Base-by-base conservation (phyloP, 2,329 filamentous ascomycete genomes). In the Neopestalotiopsis sp. region DNA sequence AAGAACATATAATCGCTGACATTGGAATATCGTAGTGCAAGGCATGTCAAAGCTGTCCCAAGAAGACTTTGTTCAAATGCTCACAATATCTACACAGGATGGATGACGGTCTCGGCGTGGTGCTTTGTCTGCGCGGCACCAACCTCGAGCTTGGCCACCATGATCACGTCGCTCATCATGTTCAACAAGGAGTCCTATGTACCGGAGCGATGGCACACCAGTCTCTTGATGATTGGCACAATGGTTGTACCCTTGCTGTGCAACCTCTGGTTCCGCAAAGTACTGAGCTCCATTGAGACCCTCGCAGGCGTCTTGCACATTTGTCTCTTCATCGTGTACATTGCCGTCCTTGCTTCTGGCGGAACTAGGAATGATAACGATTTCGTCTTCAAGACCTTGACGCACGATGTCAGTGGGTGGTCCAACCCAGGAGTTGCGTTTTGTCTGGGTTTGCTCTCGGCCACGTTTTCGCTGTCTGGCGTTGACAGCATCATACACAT, bases 301-400 rank as follows among this genome's bases (percentile, higher is more conserved):
- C 24, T 64, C 20, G 61, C n/a, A 6, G 61, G 38, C 17, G 13
- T 64, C 61, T 20, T 64, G 38, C 61, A 64, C 61, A 49, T 64
- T n/a, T 45, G 38, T 24, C 42, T 64, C 40, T 64, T 64, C 38
- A 20, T 64, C n/a, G 61, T 53, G 12, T 64, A 28, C 42, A 64
- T 64, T 32, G 61, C 42, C 1, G 28, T 53, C 7, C 42, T 64
- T 17, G 38, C 42, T 4, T 34, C 61, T 7, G 40, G 38, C 13
- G 38, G n/a, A 20, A 20, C 38, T 2, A 45, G 34, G 14, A 49
- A 38, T 38, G 61, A 64, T 24, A 64, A 13, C 6, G 38, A 30
- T 32, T 64, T 64, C 61, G 42, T 45, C 14, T 64, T 45, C 61
- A 53, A 49, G 61, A 64, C 61, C 5, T 64, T 64, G 61, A 64